phyloP scores from a whole-genome alignment of 768 basidiomycete genomes.

The Leccinum aurantiacum region DNA sequence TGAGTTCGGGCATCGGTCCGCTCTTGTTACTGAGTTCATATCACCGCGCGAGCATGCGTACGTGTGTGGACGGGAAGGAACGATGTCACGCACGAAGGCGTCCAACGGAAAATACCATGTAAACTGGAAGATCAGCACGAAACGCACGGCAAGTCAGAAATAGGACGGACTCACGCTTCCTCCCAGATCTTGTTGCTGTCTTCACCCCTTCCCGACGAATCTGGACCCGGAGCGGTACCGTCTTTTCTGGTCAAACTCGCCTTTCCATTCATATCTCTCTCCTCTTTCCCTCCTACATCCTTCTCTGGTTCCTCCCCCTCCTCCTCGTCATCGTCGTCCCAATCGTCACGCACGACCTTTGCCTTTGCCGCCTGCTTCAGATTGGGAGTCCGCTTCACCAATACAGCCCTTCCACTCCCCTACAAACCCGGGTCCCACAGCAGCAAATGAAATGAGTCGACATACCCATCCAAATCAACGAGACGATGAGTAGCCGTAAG shows the following conservation, averaged over 20 bases:
- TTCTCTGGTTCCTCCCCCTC: background rate
- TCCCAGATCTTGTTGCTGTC: constrained; percentile 62
- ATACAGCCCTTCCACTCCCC: constrained; percentile 5
- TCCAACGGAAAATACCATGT: background rate
- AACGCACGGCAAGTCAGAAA: constrained; percentile 1
- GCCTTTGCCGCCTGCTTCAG: constrained; percentile 2
- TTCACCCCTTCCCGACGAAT: background rate
- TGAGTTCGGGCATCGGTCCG: constrained; percentile 64
- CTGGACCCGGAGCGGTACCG: background rate
- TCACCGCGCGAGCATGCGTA: background rate
- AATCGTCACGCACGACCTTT: constrained; percentile 46
- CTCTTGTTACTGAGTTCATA: constrained; percentile 50
- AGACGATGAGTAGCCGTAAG: constrained; percentile 12
- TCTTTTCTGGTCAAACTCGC: background rate
- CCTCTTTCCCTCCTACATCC: background rate
- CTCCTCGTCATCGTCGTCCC: constrained; percentile 57
- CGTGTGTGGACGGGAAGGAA: background rate
- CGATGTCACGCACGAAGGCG: background rate
- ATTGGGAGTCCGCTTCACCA: constrained; percentile 3
- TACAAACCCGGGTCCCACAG: background rate
- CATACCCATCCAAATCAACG: background rate
- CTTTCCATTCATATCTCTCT: background rate
- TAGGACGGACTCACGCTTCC: constrained; percentile 56
- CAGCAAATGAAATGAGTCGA: background rate
- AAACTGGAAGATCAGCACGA: constrained; percentile 14